Percentiles rank a stretch among this genome's conserved stretches.
Evolutionary conservation across 2,329 filamentous ascomycete genomes (phyloP).

Genomic region (Nigrograna mackinnonii): DNA sequence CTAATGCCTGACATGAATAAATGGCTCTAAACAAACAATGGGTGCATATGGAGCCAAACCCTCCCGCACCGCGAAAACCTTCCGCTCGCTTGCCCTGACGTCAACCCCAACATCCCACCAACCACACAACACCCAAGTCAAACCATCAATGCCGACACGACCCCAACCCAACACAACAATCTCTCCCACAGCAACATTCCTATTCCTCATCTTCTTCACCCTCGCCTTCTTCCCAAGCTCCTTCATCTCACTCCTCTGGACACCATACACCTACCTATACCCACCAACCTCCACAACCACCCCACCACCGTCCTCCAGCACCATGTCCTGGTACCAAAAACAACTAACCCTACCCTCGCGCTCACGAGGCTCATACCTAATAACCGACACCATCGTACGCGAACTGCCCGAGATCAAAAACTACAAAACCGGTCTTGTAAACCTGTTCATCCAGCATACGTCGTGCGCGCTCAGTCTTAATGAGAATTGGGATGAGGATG

Average conservation of each 20-base stretch:
- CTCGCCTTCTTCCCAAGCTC: conserved; percentile 54
- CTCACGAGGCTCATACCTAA: conserved; percentile 83
- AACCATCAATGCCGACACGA: conserved; percentile 18
- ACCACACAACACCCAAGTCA: conserved; percentile 5
- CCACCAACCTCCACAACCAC: conserved; percentile 19
- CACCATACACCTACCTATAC: conserved; percentile 37
- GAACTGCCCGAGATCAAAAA: conserved; percentile 77
- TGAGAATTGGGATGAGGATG: conserved; percentile 86
- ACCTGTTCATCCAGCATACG: conserved; percentile 95
- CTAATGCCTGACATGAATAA: too few relatives aligned
- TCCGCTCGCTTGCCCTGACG: conserved; percentile 13
- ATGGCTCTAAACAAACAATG: too few relatives aligned
- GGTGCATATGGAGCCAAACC: too few relatives aligned
- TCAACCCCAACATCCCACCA: conserved; percentile 11
- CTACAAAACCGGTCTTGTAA: conserved; percentile 75
- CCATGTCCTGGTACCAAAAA: conserved; percentile 69
- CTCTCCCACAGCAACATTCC: conserved; percentile 43
- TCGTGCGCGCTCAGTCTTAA: conserved; percentile 89
- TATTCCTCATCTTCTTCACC: conserved; percentile 54
- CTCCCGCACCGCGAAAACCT: conserved; percentile 8
- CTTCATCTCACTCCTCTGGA: conserved; percentile 47
- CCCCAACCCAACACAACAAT: conserved; percentile 27
- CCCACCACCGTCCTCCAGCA: conserved; percentile 7
- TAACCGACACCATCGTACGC: conserved; percentile 74
- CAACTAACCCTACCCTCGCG: conserved; percentile 76